A percentile compares a stretch with the other conserved stretches of the same genome.
These are phyloP conservation scores for Madurella mycetomatis DNA, from an alignment of 2,329 filamentous ascomycete genomes.

Conservation along the genomic window DNA sequence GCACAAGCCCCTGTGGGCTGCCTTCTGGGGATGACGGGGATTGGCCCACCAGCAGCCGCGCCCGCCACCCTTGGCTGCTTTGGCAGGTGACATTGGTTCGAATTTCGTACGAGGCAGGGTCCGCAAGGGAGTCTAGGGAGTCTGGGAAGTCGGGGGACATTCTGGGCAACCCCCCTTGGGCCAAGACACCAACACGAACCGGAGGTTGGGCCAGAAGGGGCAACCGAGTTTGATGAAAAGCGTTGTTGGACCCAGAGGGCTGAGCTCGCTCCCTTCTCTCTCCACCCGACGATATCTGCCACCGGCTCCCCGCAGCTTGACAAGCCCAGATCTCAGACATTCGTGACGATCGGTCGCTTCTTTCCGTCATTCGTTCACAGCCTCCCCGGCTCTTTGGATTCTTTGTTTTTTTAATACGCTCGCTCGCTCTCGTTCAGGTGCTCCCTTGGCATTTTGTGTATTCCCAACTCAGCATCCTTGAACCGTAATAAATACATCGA, in stretches of 20 bases:
- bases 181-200: constrained; percentile 8
- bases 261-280: not conserved
- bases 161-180: not conserved
- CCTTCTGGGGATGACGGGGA: not conserved
- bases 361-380: constrained; percentile 19
- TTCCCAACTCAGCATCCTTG: too few species aligned
- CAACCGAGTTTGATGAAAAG: constrained; percentile 15
- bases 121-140: not conserved
- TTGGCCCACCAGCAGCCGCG: constrained; percentile 10
- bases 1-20: not conserved
- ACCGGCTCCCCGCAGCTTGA: not conserved
- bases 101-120: constrained; percentile 2
- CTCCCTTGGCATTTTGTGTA: not conserved
- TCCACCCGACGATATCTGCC: not conserved
- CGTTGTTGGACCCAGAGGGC: constrained; percentile 9
- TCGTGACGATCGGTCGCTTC: constrained; percentile 18
- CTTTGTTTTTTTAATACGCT: constrained; percentile 9
- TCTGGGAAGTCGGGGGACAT: too few species aligned
- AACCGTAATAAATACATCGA: too few species aligned
- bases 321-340: constrained; percentile 6
- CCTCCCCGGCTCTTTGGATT: constrained; percentile 1
- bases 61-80: constrained; percentile 16
- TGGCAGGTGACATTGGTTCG: constrained; percentile 19
- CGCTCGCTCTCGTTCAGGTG: not conserved
- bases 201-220: not conserved